Evolutionary conservation across 2,329 filamentous ascomycete species (phyloP), one percentile per base, ranked within the genome.

Genomic region (Fusarium sp.): DNA sequence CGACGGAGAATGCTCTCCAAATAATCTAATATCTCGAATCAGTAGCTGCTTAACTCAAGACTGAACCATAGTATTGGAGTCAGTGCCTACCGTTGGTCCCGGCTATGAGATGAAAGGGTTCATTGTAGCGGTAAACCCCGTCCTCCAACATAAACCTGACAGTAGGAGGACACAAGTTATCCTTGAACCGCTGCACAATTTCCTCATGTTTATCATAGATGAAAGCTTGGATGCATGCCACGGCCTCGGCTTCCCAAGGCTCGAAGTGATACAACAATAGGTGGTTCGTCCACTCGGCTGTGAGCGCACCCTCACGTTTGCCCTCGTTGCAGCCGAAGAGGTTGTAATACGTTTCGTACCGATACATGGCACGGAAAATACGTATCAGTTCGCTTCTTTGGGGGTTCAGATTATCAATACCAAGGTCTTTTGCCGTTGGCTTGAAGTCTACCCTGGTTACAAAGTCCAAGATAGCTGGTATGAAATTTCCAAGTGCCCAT

Each of bases 331-430:
- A 62, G 14, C 60, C 60, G 14, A 62, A 62, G 17, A 62, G 44
- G 9, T 73, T 70, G 27, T 69, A 33, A 62, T 61, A 77, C 2
- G 67, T 70, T 4, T 77, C 66, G 29, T 71, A 67, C 16, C 71
- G 73, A 60, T 78, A 78, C n/a, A 78, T 36, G 8, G 75, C 76
- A 14, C 62, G 67, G 33, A 72, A 71, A 44, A 75, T 44, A 5
- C 73, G 73, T 46, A 72, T 66, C 44, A 71, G 56, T 35, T 78
- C 75, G 35, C 66, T 27, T 44, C 20, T 27, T 46, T 24, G 14
- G 27, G 33, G 46, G 46, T 11, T 46, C 42, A 46, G 3, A 10
- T 29, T 24, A 29, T 29, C 10, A n/a, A 29, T 27, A n/a, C 24
- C 20, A 46, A 46, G 14, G 20, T 7, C 44, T n/a, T 49, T 3